Base-by-base conservation (phyloP, 2,329 filamentous ascomycete genomes). In the Fusarium sp. region DNA sequence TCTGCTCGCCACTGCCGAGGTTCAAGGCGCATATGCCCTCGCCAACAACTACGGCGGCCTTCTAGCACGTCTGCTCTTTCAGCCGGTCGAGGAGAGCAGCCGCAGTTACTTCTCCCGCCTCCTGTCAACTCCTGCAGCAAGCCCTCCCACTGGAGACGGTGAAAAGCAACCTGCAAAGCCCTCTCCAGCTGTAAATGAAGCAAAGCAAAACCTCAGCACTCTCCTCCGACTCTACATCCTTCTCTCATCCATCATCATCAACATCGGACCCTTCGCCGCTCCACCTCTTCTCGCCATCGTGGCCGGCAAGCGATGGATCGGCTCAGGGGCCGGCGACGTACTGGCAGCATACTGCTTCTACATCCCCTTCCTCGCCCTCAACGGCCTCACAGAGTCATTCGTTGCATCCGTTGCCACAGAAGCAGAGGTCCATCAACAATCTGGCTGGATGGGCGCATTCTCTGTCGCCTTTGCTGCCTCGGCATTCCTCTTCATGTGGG, bases 31-130 rank as follows among this genome's bases (percentile, higher is more conserved):
- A 39, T 99, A 98, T 80, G 95, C 95, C 0, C 88, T 99, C 6
- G 97, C 96, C 62, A 95, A 95, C 78, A 99, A 98, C 83, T 99
- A 97, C 81, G 97, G 97, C 25, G 94, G 95, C 3, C 89, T 99
- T 0, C 85, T 97, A 32, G 97, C 97, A 0, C 91, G 97, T 4
- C 90, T 98, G 73, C 85, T 99, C 60, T 96, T 99, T 81, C 97
- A 98, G 79, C 97, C 97, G 9, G 91, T 99, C 69, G 97, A 99
- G 83, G 97, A 99, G 83, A 96, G 93, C 81, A 95, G 93, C 73
- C 92, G 97, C 43, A 95, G 92, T 80, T 92, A 98, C 80, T 98
- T 98, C 70, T 95, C 95, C 62, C 93, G 93, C 37, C 86, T 98
- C 1, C 90, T 98, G 25, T 82, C 87, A 0, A 80, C 83, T 1